Conservation (phyloP, 306 rosid genomes). For the Trifolium pratense region DNA sequence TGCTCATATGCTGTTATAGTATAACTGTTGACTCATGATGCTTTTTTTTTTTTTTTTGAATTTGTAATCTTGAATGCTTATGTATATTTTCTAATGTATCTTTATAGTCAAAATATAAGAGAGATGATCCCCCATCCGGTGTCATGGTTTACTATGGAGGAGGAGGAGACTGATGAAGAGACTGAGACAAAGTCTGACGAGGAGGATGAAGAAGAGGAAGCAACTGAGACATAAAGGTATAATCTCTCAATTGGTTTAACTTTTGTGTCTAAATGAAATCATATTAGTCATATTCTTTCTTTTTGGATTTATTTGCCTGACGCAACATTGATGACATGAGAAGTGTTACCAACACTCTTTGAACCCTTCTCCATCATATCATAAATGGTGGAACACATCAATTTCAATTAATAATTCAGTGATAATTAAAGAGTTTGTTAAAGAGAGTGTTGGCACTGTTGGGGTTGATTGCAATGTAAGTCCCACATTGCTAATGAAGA, state of each 20-base stretch:
- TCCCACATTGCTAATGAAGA: too few relatives aligned
- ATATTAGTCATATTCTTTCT: neutral
- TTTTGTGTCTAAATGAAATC: neutral
- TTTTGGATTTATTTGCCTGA: neutral
- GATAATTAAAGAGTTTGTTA: too few relatives aligned
- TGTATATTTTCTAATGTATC: conserved; percentile 4
- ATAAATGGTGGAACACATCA: too few relatives aligned
- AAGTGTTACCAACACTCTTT: neutral
- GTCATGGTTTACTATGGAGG: conserved; percentile 93
- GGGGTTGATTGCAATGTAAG: too few relatives aligned
- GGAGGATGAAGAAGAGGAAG: conserved; percentile 62
- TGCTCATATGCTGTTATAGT: neutral
- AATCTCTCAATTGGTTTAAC: neutral
- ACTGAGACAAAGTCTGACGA: conserved; percentile 70
- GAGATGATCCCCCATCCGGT: conserved; percentile 91
- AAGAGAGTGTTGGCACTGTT: too few relatives aligned
- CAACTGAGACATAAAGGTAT: conserved; percentile 66
- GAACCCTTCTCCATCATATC: neutral
- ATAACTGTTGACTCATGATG: neutral
- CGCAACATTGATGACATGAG: neutral
- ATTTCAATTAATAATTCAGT: too few relatives aligned
- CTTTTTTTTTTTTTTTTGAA: neutral
- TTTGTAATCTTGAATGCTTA: conserved; percentile 5
- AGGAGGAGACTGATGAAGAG: conserved; percentile 78
- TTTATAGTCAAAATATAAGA: conserved; percentile 72